These are phyloP conservation scores for Penicillium odoratum DNA, from an alignment of 495 filamentous ascomycete species.

Conservation along the genomic window DNA sequence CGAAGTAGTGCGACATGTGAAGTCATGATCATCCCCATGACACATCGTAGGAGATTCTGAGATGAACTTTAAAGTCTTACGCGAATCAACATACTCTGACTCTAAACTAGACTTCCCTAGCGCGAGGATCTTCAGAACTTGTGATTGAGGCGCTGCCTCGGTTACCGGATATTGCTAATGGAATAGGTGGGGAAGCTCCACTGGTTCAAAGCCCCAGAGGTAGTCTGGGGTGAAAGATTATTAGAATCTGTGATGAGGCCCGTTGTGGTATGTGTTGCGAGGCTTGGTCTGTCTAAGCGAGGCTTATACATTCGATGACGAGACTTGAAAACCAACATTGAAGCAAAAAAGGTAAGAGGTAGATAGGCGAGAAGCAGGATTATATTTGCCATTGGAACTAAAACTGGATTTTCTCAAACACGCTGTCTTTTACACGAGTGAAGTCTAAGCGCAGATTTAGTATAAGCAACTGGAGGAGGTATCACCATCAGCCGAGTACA, in stretches of 20 bases:
- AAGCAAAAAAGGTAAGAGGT: not conserved
- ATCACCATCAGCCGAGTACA: no score
- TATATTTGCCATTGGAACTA: not conserved
- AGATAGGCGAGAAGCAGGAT: not conserved
- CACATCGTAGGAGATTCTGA: not conserved
- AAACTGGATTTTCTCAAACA: not conserved
- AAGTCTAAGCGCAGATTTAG: not conserved
- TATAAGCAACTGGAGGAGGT: no score
- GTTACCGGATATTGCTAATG: conserved; percentile 10
- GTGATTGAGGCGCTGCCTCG: conserved; percentile 18
- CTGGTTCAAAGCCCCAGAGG: not conserved
- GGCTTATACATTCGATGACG: not conserved
- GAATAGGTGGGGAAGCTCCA: conserved; percentile 12
- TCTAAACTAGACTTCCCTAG: conserved; percentile 3
- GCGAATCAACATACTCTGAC: conserved; percentile 8
- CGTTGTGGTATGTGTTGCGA: not conserved
- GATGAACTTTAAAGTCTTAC: conserved; percentile 5
- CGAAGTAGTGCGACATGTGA: conserved; percentile 12
- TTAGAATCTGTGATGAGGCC: not conserved
- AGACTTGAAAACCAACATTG: not conserved
- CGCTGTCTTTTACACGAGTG: not conserved
- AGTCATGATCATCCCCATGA: conserved; percentile 18
- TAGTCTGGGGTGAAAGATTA: not conserved
- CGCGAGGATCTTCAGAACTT: conserved; percentile 11
- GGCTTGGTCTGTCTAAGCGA: not conserved